These are phyloP conservation scores for Bertia moriformis DNA, from an alignment of 2,329 filamentous ascomycete species.

Conservation along the genomic window DNA sequence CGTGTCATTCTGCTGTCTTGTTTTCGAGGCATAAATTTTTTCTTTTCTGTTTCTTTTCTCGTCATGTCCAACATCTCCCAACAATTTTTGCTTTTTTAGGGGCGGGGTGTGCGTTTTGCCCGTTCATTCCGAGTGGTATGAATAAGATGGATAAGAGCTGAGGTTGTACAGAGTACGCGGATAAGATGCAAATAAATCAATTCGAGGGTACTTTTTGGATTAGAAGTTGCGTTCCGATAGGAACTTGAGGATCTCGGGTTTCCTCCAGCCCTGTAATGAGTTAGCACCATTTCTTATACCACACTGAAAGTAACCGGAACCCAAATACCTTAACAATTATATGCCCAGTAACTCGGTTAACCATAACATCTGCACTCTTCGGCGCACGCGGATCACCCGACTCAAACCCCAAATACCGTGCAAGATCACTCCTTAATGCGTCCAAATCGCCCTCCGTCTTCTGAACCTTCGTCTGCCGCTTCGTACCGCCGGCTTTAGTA, in stretches of 20 bases:
- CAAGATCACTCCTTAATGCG: constrained; percentile 48
- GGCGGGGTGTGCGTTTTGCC: no score
- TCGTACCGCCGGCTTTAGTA: constrained; percentile 61
- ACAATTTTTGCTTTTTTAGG: no score
- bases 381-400: constrained; percentile 36
- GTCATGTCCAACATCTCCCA: no score
- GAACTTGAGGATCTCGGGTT: constrained; percentile 29
- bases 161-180: no score
- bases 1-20: not conserved
- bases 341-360: constrained; percentile 53
- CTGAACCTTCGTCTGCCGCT: constrained; percentile 60
- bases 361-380: constrained; percentile 31
- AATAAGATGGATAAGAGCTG: not conserved
- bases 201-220: no score
- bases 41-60: no score
- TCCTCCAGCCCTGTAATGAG: constrained; percentile 27
- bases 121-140: not conserved
- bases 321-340: constrained; percentile 56
- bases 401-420: not conserved
- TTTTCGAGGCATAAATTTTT: not conserved
- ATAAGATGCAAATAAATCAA: no score
- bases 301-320: no score
- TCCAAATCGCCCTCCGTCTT: constrained; percentile 63
- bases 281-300: no score
- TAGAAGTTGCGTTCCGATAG: constrained; percentile 9